Conservation (phyloP, 352 stramenopile species). For the Phytophthora tubulina region DNA sequence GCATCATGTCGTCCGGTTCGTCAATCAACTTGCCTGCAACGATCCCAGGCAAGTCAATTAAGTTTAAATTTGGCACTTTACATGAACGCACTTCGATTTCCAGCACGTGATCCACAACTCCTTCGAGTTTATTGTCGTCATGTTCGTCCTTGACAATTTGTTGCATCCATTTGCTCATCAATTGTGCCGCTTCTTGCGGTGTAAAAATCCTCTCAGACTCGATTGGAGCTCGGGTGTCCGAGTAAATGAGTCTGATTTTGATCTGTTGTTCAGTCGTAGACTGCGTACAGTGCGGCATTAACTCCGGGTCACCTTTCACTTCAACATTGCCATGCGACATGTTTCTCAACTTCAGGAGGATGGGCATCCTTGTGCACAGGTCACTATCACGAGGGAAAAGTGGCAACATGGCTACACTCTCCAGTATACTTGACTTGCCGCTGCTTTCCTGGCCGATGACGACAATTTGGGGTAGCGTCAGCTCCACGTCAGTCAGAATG, state of each 20-base stretch:
- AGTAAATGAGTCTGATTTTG: slow-evolving; percentile 43
- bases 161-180: slow-evolving; percentile 53
- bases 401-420: slow-evolving; percentile 56
- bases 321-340: slow-evolving; percentile 17
- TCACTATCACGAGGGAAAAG: slow-evolving; percentile 52
- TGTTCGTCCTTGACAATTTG: slow-evolving; percentile 37
- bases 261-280: slow-evolving; percentile 24
- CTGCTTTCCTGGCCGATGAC: slow-evolving; percentile 58
- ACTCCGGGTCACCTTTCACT: slow-evolving; percentile 27
- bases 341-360: slow-evolving; percentile 52
- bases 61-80: slow-evolving; percentile 49
- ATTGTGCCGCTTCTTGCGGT: slow-evolving; percentile 25
- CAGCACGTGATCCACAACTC: slow-evolving; percentile 52
- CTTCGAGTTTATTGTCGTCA: slow-evolving; percentile 16
- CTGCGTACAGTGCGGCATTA: slow-evolving; percentile 31
- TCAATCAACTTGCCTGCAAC: slow-evolving; percentile 36
- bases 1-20: slow-evolving; percentile 57
- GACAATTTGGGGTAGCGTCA: slow-evolving; percentile 50
- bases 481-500: slow-evolving; percentile 21
- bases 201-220: slow-evolving; percentile 31
- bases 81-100: slow-evolving; percentile 51
- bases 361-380: slow-evolving; percentile 52
- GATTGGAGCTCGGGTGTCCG: slow-evolving; percentile 39
- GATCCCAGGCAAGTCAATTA: slow-evolving; percentile 58
- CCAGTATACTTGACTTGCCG: slow-evolving; percentile 61